A percentile compares a stretch with the other conserved stretches of the same genome.
These are phyloP conservation scores for Coemansia sp. DNA, from an alignment of 192 early-diverging fungal species.

Conservation along the genomic window DNA sequence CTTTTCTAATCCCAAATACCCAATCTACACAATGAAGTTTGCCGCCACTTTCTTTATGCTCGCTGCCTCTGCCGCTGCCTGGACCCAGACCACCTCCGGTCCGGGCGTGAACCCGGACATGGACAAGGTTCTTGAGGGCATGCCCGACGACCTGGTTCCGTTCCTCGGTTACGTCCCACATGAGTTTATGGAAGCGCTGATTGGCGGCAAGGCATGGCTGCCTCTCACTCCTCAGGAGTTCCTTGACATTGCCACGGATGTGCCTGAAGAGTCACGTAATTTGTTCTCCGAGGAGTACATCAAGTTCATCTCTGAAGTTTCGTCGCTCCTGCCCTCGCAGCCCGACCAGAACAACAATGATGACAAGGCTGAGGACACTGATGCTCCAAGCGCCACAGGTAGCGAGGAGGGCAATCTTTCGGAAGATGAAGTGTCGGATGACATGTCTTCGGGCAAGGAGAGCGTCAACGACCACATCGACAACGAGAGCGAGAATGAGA, in stretches of 20 bases:
- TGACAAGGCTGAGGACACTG: not conserved
- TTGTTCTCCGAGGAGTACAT: conserved; percentile 36
- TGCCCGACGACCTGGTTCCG: conserved; percentile 28
- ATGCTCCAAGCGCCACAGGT: not conserved
- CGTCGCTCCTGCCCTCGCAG: conserved; percentile 20
- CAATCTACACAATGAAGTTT: conserved; percentile 27
- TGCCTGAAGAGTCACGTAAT: conserved; percentile 13
- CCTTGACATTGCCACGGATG: conserved; percentile 21
- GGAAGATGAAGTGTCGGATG: not conserved
- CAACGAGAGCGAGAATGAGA: not conserved
- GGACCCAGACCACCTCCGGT: not conserved
- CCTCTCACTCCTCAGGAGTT: conserved; percentile 29
- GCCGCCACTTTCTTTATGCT: not conserved
- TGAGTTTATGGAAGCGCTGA: conserved; percentile 20
- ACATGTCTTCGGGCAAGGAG: not conserved
- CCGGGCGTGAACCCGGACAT: conserved; percentile 24
- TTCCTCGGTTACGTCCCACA: conserved; percentile 29
- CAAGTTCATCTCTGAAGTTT: conserved; percentile 25
- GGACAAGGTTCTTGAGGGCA: conserved; percentile 23
- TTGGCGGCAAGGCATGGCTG: conserved; percentile 24
- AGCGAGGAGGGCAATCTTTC: not conserved
- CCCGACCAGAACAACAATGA: conserved; percentile 9
- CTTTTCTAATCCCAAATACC: too few relatives aligned
- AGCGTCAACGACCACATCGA: not conserved
- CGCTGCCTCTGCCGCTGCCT: conserved; percentile 1